Evolutionary conservation across 768 basidiomycete genomes (phyloP), one percentile per base, ranked within the genome.

Genomic region (Amanita inopinata): DNA sequence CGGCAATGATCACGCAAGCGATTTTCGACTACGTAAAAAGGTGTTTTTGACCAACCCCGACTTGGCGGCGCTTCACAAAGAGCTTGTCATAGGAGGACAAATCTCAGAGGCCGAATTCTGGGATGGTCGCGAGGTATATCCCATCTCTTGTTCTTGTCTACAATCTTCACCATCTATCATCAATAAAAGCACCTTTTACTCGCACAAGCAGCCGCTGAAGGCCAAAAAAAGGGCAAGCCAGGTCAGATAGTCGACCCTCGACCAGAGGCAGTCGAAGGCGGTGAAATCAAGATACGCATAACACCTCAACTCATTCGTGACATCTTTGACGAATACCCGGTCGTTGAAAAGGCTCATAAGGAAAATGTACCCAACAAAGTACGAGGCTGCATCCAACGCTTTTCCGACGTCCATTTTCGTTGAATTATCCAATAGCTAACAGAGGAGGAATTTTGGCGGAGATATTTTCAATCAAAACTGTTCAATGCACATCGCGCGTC

Each of bases 261-360:
- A 30, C 87, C 88, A 3, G 82, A 88, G 55, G 79, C 87, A 1
- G 77, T 83, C 12, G 85, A 88, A 47, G 76, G 78, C 17, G 88
- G 87, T 12, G 87, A 93, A 61, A 74, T 85, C 56, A 93, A 88
- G 60, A 88, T 92, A 49, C 76, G 83, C 49, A 83, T 94, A 36
- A 93, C 91, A 2, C 86, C 86, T 11, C 88, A 92, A 60, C 72
- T 97, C 33, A 85, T 94, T 24, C 80, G 88, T 53, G 94, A 98
- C 54, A 91, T 98, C 37, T 99, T 99, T 53, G 92, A 98, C 50
- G 93, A 96, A 64, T 98, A 92, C 57, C 93, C 96, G 2, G 84
- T 96, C 23, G 90, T 98, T 9, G 81, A 84, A 30, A 85, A 78
- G 59, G 94, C 92, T 0, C 94, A 96, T 54, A 81, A 67, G 46